Evolutionary conservation across 2,329 filamentous ascomycete species (phyloP).

Genomic region (Mycogone perniciosa): DNA sequence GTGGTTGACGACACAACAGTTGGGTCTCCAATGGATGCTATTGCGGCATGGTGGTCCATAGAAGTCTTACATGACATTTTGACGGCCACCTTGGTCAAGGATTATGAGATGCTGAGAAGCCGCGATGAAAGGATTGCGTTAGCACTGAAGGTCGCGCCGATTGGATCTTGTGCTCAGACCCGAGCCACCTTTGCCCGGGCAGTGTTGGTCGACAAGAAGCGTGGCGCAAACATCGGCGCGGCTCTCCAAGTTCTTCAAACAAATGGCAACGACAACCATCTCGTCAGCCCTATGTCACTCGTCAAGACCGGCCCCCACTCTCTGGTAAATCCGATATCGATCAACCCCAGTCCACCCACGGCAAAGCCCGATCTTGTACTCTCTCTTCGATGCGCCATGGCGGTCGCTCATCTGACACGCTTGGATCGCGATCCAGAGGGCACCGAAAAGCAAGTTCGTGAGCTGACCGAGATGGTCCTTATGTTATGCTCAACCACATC

Average conservation of each 20-base stretch:
- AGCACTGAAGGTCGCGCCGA: conserved; percentile 68
- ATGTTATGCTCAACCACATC: conserved; percentile 34
- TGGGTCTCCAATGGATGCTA: conserved; percentile 78
- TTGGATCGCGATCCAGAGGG: conserved; percentile 21
- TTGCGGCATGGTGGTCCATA: conserved; percentile 87
- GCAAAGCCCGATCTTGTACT: conserved; percentile 7
- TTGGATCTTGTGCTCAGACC: conserved; percentile 64
- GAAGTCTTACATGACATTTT: conserved; percentile 65
- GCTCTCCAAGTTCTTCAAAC: conserved; percentile 45
- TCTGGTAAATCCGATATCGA: too few species aligned
- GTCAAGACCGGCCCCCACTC: conserved; percentile 22
- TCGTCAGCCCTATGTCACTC: conserved; percentile 30
- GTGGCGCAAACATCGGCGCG: conserved; percentile 49
- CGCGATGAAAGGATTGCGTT: conserved; percentile 50
- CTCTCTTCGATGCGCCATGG: conserved; percentile 7
- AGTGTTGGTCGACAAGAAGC: conserved; percentile 47
- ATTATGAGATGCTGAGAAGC: conserved; percentile 23
- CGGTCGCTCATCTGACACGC: conserved; percentile 50
- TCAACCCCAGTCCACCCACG: conserved; percentile 24
- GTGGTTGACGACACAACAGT: conserved; percentile 83
- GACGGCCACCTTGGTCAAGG: conserved; percentile 53
- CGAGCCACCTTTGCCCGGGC: conserved; percentile 55
- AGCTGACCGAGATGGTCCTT: conserved; percentile 40
- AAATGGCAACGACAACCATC: conserved; percentile 21
- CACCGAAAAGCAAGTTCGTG: neutral